These are phyloP conservation scores for Mucor piriformis DNA, from an alignment of 371 early-diverging fungal genomes.

Conservation along the genomic window DNA sequence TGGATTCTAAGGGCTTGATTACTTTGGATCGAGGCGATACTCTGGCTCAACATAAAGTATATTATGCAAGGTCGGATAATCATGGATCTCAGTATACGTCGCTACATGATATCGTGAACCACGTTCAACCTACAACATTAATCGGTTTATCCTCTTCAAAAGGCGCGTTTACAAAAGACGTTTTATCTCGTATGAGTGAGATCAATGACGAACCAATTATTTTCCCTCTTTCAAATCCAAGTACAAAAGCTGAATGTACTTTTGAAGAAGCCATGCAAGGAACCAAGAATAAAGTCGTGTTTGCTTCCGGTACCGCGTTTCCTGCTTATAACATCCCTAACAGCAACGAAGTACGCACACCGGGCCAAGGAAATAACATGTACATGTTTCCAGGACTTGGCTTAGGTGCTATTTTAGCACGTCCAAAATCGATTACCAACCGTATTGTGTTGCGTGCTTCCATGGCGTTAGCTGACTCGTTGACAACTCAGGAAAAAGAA, in stretches of 20 bases:
- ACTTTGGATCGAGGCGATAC: slow-evolving; percentile 85
- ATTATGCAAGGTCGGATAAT: slow-evolving; percentile 82
- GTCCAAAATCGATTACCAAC: slow-evolving; percentile 74
- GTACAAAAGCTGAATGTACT: slow-evolving; percentile 87
- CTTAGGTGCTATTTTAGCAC: slow-evolving; percentile 77
- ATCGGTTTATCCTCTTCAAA: slow-evolving; percentile 83
- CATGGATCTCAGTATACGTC: slow-evolving; percentile 67
- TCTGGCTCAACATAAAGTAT: slow-evolving; percentile 80
- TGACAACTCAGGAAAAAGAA: slow-evolving; percentile 67
- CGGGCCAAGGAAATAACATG: slow-evolving; percentile 92
- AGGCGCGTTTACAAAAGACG: slow-evolving; percentile 70
- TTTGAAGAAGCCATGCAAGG: slow-evolving; percentile 85
- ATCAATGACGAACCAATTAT: slow-evolving; percentile 85
- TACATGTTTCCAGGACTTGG: slow-evolving; percentile 91
- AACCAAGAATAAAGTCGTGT: slow-evolving; percentile 81
- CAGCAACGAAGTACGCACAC: slow-evolving; percentile 55
- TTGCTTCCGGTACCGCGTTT: slow-evolving; percentile 94
- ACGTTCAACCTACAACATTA: slow-evolving; percentile 77
- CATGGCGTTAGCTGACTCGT: slow-evolving; percentile 77
- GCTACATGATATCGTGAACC: slow-evolving; percentile 73
- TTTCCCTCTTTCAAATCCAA: slow-evolving; percentile 92
- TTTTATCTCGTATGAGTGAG: slow-evolving; percentile 69
- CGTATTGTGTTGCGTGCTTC: slow-evolving; percentile 80
- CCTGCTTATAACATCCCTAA: slow-evolving; percentile 70
- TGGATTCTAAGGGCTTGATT: slow-evolving; percentile 80